phyloP scores from a whole-genome alignment of 2,329 filamentous ascomycete species.

The Beauveria sp. region DNA sequence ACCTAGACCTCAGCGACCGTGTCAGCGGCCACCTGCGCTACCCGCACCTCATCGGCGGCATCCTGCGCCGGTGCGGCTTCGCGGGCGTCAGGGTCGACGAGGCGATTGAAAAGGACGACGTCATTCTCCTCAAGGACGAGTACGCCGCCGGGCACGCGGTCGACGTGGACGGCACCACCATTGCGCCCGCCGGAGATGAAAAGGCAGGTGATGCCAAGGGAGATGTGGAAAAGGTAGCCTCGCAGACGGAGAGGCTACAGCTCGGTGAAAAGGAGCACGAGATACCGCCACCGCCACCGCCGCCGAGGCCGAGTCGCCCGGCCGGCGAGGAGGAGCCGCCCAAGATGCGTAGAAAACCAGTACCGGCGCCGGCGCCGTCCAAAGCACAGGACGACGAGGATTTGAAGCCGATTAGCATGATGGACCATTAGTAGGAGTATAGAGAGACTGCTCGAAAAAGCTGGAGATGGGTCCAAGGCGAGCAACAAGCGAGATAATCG shows the following conservation, averaged over 20 bases:
- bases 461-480: neutral
- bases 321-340: neutral
- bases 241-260: neutral
- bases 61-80: constrained; percentile 46
- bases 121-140: constrained; percentile 38
- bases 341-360: constrained; percentile 4
- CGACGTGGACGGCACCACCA: constrained; percentile 19
- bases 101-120: constrained; percentile 44
- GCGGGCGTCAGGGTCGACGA: constrained; percentile 35
- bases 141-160: constrained; percentile 25
- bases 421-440: neutral
- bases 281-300: neutral
- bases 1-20: constrained; percentile 45
- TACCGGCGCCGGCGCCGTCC: neutral
- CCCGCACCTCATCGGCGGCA: constrained; percentile 42
- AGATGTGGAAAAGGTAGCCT: neutral
- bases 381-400: neutral
- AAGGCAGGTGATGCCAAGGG: neutral
- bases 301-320: constrained; percentile 1
- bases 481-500: too few species aligned
- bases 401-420: neutral
- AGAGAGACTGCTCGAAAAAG: neutral
- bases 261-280: neutral
- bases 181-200: constrained; percentile 11
- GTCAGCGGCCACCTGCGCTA: constrained; percentile 48